phyloP scores from a whole-genome alignment of 371 early-diverging fungal species.

The Apophysomyces ossiformis region DNA sequence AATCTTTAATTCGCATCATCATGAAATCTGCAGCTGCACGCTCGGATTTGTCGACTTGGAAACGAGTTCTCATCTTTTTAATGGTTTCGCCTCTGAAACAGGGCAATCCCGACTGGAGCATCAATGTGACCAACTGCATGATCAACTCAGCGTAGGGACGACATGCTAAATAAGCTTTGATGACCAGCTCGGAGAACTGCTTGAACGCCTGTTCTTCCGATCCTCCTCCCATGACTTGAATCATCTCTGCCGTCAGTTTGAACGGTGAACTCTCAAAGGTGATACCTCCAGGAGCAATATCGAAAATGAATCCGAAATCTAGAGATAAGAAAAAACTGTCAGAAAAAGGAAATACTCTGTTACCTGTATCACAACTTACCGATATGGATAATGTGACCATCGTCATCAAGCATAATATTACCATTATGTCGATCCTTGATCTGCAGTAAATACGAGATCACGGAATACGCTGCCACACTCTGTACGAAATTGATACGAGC shows the following conservation, averaged over 20 bases:
- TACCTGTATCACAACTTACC: conserved; percentile 47
- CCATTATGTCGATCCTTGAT: conserved; percentile 99
- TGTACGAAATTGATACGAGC: conserved; percentile 97
- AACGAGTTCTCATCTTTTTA: conserved; percentile 84
- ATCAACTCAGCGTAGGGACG: conserved; percentile 95
- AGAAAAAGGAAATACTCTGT: not conserved
- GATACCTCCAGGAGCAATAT: conserved; percentile 98
- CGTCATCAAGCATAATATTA: conserved; percentile 99
- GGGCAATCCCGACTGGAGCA: conserved; percentile 96
- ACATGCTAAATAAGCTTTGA: conserved; percentile 91
- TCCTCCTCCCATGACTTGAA: conserved; percentile 95
- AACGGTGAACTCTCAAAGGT: conserved; percentile 98
- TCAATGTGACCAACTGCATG: conserved; percentile 86
- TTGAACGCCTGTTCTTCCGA: conserved; percentile 83
- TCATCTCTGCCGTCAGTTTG: conserved; percentile 98
- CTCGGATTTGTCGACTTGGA: conserved; percentile 92
- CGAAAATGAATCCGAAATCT: conserved; percentile 99
- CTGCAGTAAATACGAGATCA: conserved; percentile 94
- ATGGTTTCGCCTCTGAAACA: conserved; percentile 97
- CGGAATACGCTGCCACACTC: conserved; percentile 96
- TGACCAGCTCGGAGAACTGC: conserved; percentile 87
- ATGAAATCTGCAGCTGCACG: conserved; percentile 95
- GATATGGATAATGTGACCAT: conserved; percentile 98
- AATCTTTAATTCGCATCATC: conserved; percentile 85
- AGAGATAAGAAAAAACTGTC: not conserved